phyloP scores from a whole-genome alignment of 371 early-diverging fungal genomes.

The Mucor piriformis region DNA sequence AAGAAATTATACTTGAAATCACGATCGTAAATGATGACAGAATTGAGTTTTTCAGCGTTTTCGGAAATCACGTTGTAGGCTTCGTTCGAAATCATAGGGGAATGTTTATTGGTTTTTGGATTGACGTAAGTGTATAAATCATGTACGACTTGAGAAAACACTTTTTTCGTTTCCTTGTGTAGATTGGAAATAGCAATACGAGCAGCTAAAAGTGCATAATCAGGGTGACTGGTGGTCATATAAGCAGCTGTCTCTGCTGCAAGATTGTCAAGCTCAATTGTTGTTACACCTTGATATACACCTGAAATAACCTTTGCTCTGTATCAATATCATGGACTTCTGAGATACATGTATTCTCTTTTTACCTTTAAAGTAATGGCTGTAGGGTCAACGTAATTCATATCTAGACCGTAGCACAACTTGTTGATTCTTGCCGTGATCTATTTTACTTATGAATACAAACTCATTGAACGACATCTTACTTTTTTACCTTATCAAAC shows the following conservation, averaged over 20 bases:
- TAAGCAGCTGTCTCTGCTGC: conserved; percentile 92
- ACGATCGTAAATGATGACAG: conserved; percentile 91
- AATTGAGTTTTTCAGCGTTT: conserved; percentile 79
- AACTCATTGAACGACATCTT: neutral
- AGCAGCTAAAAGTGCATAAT: conserved; percentile 92
- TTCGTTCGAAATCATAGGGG: conserved; percentile 79
- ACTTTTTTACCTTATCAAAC: conserved; percentile 75
- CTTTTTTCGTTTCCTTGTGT: conserved; percentile 90
- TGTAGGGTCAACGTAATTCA: conserved; percentile 85
- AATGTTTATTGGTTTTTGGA: conserved; percentile 76
- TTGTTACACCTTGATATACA: conserved; percentile 91
- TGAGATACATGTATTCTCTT: too few relatives aligned
- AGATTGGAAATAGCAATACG: conserved; percentile 90
- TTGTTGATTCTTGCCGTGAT: conserved; percentile 72
- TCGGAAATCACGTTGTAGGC: conserved; percentile 64
- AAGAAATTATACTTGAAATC: conserved; percentile 96
- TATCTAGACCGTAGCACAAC: conserved; percentile 86
- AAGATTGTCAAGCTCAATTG: conserved; percentile 87
- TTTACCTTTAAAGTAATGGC: conserved; percentile 23
- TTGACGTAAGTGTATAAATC: conserved; percentile 77
- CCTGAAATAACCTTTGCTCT: conserved; percentile 79
- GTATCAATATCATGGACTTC: neutral
- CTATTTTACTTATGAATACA: neutral
- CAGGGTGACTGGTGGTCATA: conserved; percentile 90
- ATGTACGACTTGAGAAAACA: conserved; percentile 62